Percentiles rank a stretch among this genome's conserved stretches.
These are phyloP conservation scores for Globisporangium orthogonon DNA, from an alignment of 352 stramenopile genomes.

Conservation along the genomic window DNA sequence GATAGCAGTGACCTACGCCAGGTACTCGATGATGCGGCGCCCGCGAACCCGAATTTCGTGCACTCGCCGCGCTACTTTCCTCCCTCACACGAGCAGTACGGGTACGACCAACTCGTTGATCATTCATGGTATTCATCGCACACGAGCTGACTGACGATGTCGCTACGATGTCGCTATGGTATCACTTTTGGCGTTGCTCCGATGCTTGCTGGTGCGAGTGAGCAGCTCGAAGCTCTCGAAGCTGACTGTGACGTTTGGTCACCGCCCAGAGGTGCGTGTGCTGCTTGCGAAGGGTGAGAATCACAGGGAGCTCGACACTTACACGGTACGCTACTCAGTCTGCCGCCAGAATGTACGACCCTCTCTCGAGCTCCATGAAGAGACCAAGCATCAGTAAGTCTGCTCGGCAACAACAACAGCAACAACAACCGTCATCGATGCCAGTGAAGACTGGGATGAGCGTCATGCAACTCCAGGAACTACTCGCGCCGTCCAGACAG, in stretches of 20 bases:
- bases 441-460: slow-evolving; percentile 58
- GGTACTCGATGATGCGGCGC: slow-evolving; percentile 3
- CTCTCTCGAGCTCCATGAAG: slow-evolving; percentile 30
- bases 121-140: background rate
- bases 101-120: slow-evolving; percentile 12
- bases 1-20: slow-evolving; percentile 35
- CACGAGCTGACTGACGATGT: background rate
- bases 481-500: slow-evolving; percentile 34
- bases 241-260: slow-evolving; percentile 59
- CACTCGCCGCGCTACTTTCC: slow-evolving; percentile 14
- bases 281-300: too few species aligned
- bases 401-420: slow-evolving; percentile 4
- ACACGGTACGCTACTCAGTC: slow-evolving; percentile 21
- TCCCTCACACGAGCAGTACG: slow-evolving; percentile 28
- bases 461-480: slow-evolving; percentile 48
- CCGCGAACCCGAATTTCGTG: slow-evolving; percentile 1
- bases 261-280: slow-evolving; percentile 31
- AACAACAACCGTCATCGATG: slow-evolving; percentile 8
- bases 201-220: background rate
- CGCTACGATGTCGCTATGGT: too few species aligned
- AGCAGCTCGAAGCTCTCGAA: slow-evolving; percentile 28
- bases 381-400: slow-evolving; percentile 12
- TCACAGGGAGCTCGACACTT: background rate
- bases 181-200: too few species aligned
- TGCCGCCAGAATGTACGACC: slow-evolving; percentile 65